Evolutionary conservation across 2,329 filamentous ascomycete species (phyloP), one percentile per base, ranked within the genome.

Genomic region (Alternaria brassicae): DNA sequence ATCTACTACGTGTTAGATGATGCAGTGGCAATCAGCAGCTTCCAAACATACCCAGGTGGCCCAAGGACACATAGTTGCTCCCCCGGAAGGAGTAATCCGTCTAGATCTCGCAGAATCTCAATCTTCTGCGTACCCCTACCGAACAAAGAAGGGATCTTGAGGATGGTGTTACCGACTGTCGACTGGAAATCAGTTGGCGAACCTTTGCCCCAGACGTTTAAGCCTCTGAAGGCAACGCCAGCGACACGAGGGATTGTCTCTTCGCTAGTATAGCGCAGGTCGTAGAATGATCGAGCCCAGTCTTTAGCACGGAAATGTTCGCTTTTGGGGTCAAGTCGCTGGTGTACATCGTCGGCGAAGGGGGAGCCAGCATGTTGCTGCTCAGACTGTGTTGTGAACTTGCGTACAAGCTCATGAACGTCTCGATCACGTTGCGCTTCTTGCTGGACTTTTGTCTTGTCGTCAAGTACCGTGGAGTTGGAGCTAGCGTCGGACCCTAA

Each of bases 31-130:
- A 17, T 13, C 2, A 5, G 37, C n/a, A 30, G 5, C 37, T 19
- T 10, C 17, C 2, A 32, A 36, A 58, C 60, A 25, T 62, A 70
- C 65, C 78, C 80, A 3, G 89, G 89, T 49, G 89, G 88, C 13
- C 89, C 89, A 23, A 92, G 81, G 1, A 91, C 89, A 39, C 91
- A 88, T 17, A 91, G 79, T 85, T 91, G 89, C 80, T 92, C 89
- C 45, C 89, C 89, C 60, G 85, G 86, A 67, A 85, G 81, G 3
- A 91, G 83, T 1, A 91, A 75, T 23, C 89, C 89, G 62, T 91
- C 88, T 53, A 91, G 87, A 69, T 86, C 79, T 58, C 83, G 85
- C 57, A 91, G 50, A 62, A 91, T 91, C 66, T 91, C 88, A 61
- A 90, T 78, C 63, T 85, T 86, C 61, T 84, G 81, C 0, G 77